Evolutionary conservation across 2,329 filamentous ascomycete species (phyloP).

Genomic region (Phialocephala sp.): DNA sequence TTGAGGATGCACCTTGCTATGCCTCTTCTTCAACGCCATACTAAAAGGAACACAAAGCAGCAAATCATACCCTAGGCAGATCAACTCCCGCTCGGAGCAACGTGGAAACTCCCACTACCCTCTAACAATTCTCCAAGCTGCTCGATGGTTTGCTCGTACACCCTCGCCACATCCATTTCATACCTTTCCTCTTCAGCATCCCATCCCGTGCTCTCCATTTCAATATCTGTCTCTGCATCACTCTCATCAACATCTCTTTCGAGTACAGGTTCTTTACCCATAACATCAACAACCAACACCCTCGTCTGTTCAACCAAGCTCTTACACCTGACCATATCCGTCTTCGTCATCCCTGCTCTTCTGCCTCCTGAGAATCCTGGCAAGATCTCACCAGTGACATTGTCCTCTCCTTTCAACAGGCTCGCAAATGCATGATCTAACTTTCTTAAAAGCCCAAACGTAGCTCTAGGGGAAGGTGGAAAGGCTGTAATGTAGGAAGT

Average conservation of each 20-base stretch:
- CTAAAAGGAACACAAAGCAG: background rate
- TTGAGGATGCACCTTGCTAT: conserved; percentile 2
- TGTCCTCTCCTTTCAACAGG: conserved; percentile 70
- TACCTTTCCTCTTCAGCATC: conserved; percentile 58
- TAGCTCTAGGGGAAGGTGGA: conserved; percentile 67
- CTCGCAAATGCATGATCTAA: conserved; percentile 84
- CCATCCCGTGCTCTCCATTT: conserved; percentile 38
- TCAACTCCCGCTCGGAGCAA: background rate
- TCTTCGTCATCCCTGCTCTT: conserved; percentile 68
- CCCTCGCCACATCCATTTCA: conserved; percentile 73
- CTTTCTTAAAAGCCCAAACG: conserved; percentile 76
- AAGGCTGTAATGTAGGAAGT: conserved; percentile 77
- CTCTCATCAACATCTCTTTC: conserved; percentile 49
- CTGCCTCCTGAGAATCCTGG: conserved; percentile 71
- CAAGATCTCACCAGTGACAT: conserved; percentile 66
- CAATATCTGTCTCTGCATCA: conserved; percentile 42
- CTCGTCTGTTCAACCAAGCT: conserved; percentile 80
- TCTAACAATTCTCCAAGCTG: conserved; percentile 72
- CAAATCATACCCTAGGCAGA: background rate
- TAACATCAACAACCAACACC: conserved; percentile 70
- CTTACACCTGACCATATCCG: conserved; percentile 87
- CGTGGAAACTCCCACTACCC: conserved; percentile 17
- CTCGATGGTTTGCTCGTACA: conserved; percentile 82
- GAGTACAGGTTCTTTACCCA: conserved; percentile 59
- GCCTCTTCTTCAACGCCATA: background rate